Percentiles rank a stretch among this genome's conserved stretches.
phyloP scores from a whole-genome alignment of 805 yeast species.

The Tetrapisispora arboricola region DNA sequence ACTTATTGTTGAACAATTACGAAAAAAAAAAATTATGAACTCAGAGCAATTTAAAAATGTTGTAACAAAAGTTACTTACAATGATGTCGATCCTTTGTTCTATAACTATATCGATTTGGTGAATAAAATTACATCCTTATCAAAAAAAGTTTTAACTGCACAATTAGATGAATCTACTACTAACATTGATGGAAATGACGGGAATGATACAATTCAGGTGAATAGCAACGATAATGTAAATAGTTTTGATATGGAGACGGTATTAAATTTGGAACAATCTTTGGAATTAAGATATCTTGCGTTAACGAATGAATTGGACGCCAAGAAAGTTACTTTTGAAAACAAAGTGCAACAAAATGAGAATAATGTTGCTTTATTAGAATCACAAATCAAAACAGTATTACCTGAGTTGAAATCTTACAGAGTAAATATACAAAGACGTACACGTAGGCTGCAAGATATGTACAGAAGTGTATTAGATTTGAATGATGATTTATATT shows the following conservation, averaged over 20 bases:
- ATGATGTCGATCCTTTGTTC: constrained; percentile 19
- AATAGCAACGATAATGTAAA: constrained; percentile 1
- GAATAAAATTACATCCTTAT: constrained; percentile 12
- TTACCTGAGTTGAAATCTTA: constrained; percentile 12
- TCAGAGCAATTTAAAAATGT: constrained; percentile 13
- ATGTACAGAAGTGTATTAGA: constrained; percentile 17
- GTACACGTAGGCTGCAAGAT: constrained; percentile 16
- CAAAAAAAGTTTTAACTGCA: constrained; percentile 15
- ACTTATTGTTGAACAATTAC: too few relatives aligned
- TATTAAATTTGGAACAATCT: constrained; percentile 9
- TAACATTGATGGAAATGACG: constrained; percentile 3
- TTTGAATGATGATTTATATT: constrained; percentile 19
- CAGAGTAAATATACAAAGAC: constrained; percentile 8
- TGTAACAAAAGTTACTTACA: constrained; percentile 17
- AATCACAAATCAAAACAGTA: constrained; percentile 5
- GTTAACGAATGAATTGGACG: constrained; percentile 20
- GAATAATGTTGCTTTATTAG: constrained; percentile 9
- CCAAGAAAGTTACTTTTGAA: constrained; percentile 16
- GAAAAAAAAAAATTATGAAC: too few relatives aligned
- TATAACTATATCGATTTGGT: constrained; percentile 19
- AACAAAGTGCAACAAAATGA: constrained; percentile 19
- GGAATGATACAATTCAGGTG: not conserved
- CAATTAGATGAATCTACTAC: constrained; percentile 7
- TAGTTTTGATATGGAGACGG: constrained; percentile 4
- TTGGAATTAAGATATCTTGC: constrained; percentile 17